Evolutionary conservation across 2,329 filamentous ascomycete genomes (phyloP).

Genomic region (Pseudogymnoascus sp.): DNA sequence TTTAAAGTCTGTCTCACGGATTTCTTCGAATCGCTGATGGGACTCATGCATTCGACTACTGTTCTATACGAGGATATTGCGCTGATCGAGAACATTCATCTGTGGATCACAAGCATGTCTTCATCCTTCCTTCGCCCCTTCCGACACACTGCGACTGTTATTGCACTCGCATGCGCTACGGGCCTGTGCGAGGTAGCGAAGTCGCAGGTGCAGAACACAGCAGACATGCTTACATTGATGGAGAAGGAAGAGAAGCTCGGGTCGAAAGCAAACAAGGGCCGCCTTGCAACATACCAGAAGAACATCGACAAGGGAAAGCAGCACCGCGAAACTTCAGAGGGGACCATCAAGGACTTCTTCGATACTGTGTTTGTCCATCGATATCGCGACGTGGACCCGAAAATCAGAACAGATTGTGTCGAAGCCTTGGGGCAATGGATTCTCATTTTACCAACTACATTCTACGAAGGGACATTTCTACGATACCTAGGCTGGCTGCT

Average conservation of each 20-base stretch:
- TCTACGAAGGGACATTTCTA: constrained; percentile 84
- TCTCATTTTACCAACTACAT: constrained; percentile 71
- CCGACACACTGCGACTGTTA: constrained; percentile 84
- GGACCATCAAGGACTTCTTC: constrained; percentile 76
- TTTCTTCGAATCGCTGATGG: constrained; percentile 73
- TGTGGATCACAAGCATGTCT: constrained; percentile 88
- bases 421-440: constrained; percentile 87
- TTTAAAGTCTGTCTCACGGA: constrained; percentile 72
- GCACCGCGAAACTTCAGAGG: constrained; percentile 51
- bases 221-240: constrained; percentile 69
- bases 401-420: constrained; percentile 82
- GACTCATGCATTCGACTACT: constrained; percentile 73
- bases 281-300: constrained; percentile 65
- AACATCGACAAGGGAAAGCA: constrained; percentile 47
- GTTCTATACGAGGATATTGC: constrained; percentile 69
- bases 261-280: constrained; percentile 67
- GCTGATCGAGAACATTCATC: constrained; percentile 79
- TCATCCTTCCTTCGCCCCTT: constrained; percentile 83
- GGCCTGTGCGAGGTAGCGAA: constrained; percentile 68
- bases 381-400: constrained; percentile 87
- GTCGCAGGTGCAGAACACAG: constrained; percentile 63
- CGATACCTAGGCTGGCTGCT: constrained; percentile 94
- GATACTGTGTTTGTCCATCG: constrained; percentile 91
- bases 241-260: constrained; percentile 70
- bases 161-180: constrained; percentile 71